Base-by-base conservation (phyloP, 164 flowering plant genomes). In the Stephania japonica region DNA sequence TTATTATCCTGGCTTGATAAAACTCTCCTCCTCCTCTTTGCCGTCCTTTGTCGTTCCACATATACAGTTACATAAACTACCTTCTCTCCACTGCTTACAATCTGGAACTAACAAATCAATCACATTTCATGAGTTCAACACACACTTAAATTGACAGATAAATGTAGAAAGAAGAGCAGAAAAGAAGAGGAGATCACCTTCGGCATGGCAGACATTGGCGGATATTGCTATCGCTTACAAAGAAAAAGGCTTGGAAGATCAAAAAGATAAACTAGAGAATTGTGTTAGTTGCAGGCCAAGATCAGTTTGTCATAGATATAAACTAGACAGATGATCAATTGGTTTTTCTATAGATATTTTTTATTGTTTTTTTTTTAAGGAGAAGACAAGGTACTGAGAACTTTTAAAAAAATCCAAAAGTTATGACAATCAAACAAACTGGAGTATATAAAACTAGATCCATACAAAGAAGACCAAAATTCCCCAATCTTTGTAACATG, bases 41-140 rank as follows among this genome's bases (percentile, higher is more conserved):
- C 19, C 21, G 18, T 53, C 61, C 21, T 56, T 13, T 68, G 72
- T 18, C 70, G 83, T 76, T 84, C 87, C 32, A 80, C 84, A 59
- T 84, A 84, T 24, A 83, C 78, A 7, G 80, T 78, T 71, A 89
- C 85, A 16, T 82, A 42, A 23, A 86, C 90, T 6, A 73, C 76
- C 74, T 81, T 83, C 42, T 78, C 77, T 25, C 68, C 70, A 74
- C 76, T 64, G 18, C 68, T 70, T 3, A 49, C 61, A n/a, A 76
- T 82, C 89, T 86, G 79, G 9, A 61, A 70, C 65, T 25, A 42
- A 68, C 7, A 32, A 71, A 71, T 6, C 53, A 65, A 8, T 53
- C n/a, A 61, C 50, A 5, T 11, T 56, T 71, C 44, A 59, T 56
- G 50, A 18, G 9, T 56, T n/a, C 38, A n/a, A 21, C 59, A 67